phyloP scores from a whole-genome alignment of 2,329 filamentous ascomycete species.

The Paracoccidioides lutzii region DNA sequence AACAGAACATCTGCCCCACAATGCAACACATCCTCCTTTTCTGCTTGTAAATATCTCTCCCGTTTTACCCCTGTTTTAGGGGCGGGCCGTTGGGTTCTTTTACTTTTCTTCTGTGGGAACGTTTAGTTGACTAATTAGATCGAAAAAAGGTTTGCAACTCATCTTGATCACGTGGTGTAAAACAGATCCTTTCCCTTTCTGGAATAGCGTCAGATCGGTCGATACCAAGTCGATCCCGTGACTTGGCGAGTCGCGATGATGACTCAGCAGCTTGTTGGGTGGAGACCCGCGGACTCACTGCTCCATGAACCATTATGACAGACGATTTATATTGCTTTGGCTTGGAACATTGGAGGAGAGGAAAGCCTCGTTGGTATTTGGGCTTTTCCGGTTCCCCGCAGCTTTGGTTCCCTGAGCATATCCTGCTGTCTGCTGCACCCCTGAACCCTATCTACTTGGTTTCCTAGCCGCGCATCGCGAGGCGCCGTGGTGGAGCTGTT shows the following conservation, averaged over 20 bases:
- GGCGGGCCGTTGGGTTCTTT: too few species aligned
- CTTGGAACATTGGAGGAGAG: background rate
- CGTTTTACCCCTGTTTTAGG: too few species aligned
- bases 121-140: too few species aligned
- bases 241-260: background rate
- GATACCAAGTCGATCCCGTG: background rate
- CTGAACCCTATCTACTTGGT: background rate
- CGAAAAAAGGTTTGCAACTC: too few species aligned
- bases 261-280: background rate
- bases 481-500: constrained; percentile 1
- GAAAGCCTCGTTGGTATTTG: background rate
- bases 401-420: background rate
- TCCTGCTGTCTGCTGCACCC: background rate
- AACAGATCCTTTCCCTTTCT: background rate
- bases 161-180: background rate
- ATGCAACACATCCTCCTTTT: background rate
- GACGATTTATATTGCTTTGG: background rate
- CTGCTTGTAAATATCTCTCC: background rate
- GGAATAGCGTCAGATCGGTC: background rate
- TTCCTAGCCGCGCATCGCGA: constrained; percentile 1
- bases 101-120: too few species aligned
- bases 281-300: too few species aligned
- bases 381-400: background rate
- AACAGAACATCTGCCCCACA: background rate
- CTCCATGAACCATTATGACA: background rate